Conservation (phyloP, 2,329 filamentous ascomycete genomes). For the Cladosporium colombiae region DNA sequence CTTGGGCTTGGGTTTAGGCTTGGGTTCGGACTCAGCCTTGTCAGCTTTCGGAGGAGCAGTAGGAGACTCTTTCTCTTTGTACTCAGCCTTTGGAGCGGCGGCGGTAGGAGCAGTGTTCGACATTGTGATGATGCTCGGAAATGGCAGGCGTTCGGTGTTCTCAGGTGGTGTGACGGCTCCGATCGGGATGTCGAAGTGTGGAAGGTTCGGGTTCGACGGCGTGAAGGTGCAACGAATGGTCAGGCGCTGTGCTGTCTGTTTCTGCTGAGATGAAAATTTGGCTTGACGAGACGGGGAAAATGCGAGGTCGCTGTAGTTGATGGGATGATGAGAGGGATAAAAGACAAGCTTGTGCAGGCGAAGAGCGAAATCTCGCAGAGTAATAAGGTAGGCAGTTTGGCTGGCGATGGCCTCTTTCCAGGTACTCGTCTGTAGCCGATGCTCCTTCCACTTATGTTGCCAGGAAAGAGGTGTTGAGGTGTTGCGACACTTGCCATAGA, state of each 20-base stretch:
- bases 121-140: not conserved
- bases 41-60: not conserved
- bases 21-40: not conserved
- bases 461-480: not conserved
- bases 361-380: not conserved
- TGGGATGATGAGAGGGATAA: not conserved
- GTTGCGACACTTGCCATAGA: not conserved
- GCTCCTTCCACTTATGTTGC: not conserved
- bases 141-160: not conserved
- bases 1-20: not conserved
- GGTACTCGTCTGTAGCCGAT: not conserved
- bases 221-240: not conserved
- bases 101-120: constrained; percentile 16
- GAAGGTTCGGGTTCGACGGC: not conserved
- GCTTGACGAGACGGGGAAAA: not conserved
- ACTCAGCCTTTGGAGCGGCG: not conserved
- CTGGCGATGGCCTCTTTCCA: not conserved
- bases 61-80: constrained; percentile 3
- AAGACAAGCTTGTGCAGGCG: not conserved
- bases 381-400: not conserved
- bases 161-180: constrained; percentile 2
- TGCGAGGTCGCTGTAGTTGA: not conserved
- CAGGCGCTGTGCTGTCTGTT: not conserved
- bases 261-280: not conserved
- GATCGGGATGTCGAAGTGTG: constrained; percentile 16